These are phyloP conservation scores for Geotrichum carabidarum DNA, from an alignment of 1,139 yeast genomes.

Conservation along the genomic window DNA sequence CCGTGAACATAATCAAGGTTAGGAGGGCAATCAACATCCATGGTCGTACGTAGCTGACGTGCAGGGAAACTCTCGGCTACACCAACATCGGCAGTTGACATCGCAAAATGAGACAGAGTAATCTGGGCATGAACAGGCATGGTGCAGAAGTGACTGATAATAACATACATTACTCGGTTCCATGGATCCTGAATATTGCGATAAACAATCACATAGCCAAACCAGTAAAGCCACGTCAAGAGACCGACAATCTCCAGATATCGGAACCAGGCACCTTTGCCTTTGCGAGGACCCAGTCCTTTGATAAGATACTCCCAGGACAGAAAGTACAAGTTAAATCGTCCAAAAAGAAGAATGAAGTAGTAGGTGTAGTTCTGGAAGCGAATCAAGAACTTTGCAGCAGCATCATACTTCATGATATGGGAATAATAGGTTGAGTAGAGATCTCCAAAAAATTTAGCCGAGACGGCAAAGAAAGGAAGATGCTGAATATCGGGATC, in stretches of 20 bases:
- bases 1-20: constrained; percentile 92
- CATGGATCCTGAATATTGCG: constrained; percentile 49
- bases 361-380: constrained; percentile 70
- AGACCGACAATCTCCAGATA: constrained; percentile 72
- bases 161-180: constrained; percentile 52
- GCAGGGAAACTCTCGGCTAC: constrained; percentile 75
- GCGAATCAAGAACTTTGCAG: constrained; percentile 55
- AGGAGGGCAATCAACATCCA: constrained; percentile 92
- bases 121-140: constrained; percentile 92
- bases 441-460: constrained; percentile 59
- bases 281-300: constrained; percentile 74
- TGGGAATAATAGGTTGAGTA: constrained; percentile 78
- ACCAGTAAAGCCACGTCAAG: constrained; percentile 68
- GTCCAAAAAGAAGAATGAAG: constrained; percentile 73
- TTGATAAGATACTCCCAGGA: constrained; percentile 70
- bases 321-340: constrained; percentile 76
- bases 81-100: constrained; percentile 86
- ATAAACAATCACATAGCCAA: constrained; percentile 59
- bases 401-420: constrained; percentile 58
- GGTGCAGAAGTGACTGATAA: constrained; percentile 74
- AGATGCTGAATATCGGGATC: constrained; percentile 93
- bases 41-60: constrained; percentile 80
- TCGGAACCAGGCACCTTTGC: constrained; percentile 82
- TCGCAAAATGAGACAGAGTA: constrained; percentile 84
- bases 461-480: constrained; percentile 84